Evolutionary conservation across 257 asterid species (phyloP).

Genomic region (Voacanga thouarsii): DNA sequence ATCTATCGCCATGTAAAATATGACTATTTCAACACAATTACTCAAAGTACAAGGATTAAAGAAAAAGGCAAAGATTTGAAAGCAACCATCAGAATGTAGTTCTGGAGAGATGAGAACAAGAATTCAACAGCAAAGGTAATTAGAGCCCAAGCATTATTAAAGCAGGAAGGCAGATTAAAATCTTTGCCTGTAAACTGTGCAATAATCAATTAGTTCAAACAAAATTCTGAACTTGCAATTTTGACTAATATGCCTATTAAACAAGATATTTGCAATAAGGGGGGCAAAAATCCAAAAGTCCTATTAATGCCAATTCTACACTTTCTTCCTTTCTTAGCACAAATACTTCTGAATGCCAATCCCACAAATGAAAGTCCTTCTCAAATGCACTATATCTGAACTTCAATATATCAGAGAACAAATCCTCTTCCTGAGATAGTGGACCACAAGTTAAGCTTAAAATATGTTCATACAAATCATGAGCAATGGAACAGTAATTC

Average conservation of each 20-base stretch:
- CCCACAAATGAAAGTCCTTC: neutral
- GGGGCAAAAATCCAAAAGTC: constrained; percentile 2
- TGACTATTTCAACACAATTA: neutral
- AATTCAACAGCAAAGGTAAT: neutral
- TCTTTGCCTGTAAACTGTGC: neutral
- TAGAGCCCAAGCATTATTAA: neutral
- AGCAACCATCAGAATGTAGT: neutral
- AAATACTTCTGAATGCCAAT: neutral
- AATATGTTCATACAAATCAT: neutral
- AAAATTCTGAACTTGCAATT: neutral
- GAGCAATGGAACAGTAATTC: neutral
- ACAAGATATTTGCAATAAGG: neutral
- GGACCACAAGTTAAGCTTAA: neutral
- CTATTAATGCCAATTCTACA: neutral
- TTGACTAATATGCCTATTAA: neutral
- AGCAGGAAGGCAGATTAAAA: neutral
- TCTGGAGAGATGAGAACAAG: neutral
- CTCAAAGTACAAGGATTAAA: neutral
- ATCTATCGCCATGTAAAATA: neutral
- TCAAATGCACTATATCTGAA: neutral
- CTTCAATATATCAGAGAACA: neutral
- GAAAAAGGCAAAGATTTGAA: neutral
- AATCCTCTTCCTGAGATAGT: neutral
- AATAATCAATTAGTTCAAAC: neutral
- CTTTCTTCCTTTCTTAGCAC: neutral